A percentile compares a stretch with the other conserved stretches of the same genome.
phyloP scores from a whole-genome alignment of 2,329 filamentous ascomycete genomes.

The Monilinia aucupariae region DNA sequence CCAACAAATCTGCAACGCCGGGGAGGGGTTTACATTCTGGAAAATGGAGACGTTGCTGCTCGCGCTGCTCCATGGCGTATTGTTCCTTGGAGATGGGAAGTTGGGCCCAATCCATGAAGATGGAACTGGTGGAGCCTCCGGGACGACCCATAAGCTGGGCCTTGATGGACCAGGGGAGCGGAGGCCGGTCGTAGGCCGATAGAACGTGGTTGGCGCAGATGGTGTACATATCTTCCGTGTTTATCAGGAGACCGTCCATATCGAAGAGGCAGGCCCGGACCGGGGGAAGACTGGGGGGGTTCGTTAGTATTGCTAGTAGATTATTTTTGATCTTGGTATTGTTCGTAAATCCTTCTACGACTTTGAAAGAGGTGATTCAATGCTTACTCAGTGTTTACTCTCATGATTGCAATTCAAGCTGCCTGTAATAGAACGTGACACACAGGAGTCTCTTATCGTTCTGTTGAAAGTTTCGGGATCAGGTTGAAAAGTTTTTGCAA shows the following conservation, averaged over 20 bases:
- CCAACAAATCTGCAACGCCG: conserved; percentile 66
- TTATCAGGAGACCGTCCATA: conserved; percentile 96
- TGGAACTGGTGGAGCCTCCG: conserved; percentile 42
- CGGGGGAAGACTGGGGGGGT: conserved; percentile 59
- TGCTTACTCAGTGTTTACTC: neutral
- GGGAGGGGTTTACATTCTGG: conserved; percentile 69
- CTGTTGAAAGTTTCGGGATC: neutral
- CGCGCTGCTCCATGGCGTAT: conserved; percentile 54
- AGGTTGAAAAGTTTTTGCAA: neutral
- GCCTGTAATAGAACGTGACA: neutral
- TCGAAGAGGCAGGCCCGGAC: conserved; percentile 93
- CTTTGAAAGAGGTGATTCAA: too few species aligned
- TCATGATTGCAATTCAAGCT: neutral
- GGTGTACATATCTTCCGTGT: conserved; percentile 91
- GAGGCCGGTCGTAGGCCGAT: conserved; percentile 63
- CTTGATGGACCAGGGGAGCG: conserved; percentile 90
- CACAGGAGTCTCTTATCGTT: neutral
- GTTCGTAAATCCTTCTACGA: too few species aligned
- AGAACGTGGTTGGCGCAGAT: conserved; percentile 77
- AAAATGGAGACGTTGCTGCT: conserved; percentile 67
- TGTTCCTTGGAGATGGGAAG: conserved; percentile 70
- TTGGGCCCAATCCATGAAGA: conserved; percentile 77
- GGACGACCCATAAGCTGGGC: conserved; percentile 57
- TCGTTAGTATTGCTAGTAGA: neutral
- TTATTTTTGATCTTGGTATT: neutral